Conservation (phyloP, 2,329 filamentous ascomycete species). For the Capronia epimyces region DNA sequence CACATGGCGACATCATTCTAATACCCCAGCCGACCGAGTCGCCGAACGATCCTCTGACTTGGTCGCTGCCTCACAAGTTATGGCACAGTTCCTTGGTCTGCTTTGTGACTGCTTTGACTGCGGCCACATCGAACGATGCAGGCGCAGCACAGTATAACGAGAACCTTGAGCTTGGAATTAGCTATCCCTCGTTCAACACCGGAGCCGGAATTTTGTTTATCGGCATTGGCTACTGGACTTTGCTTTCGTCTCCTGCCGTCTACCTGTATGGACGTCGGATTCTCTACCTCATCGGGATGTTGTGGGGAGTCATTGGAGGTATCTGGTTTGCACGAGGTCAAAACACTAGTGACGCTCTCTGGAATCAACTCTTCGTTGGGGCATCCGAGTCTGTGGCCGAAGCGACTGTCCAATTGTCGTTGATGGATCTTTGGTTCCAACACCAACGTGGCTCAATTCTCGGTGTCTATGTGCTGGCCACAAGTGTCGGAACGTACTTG, state of each 20-base stretch:
- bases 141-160: slow-evolving; percentile 50
- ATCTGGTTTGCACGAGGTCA: slow-evolving; percentile 50
- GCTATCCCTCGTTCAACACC: slow-evolving; percentile 50
- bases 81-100: slow-evolving; percentile 51
- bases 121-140: slow-evolving; percentile 53
- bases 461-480: slow-evolving; percentile 53
- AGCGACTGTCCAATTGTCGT: slow-evolving; percentile 52
- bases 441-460: slow-evolving; percentile 52
- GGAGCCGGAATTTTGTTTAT: slow-evolving; percentile 54
- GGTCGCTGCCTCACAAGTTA: slow-evolving; percentile 45
- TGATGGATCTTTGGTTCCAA: slow-evolving; percentile 55
- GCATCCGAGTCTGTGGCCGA: slow-evolving; percentile 54
- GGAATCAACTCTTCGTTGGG: slow-evolving; percentile 54
- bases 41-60: slow-evolving; percentile 51
- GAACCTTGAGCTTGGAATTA: slow-evolving; percentile 48
- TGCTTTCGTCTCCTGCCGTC: slow-evolving; percentile 50
- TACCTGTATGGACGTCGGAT: slow-evolving; percentile 52
- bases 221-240: slow-evolving; percentile 52
- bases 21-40: slow-evolving; percentile 51
- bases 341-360: slow-evolving; percentile 45
- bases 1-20: slow-evolving; percentile 45
- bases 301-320: slow-evolving; percentile 47
- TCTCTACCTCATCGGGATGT: slow-evolving; percentile 50
- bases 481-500: slow-evolving; percentile 52
- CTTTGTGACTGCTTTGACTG: slow-evolving; percentile 52